Evolutionary conservation across 78 protist genomes (phyloP), one percentile per base, ranked within the genome.

Genomic region (Tieghemostelium lacteum): DNA sequence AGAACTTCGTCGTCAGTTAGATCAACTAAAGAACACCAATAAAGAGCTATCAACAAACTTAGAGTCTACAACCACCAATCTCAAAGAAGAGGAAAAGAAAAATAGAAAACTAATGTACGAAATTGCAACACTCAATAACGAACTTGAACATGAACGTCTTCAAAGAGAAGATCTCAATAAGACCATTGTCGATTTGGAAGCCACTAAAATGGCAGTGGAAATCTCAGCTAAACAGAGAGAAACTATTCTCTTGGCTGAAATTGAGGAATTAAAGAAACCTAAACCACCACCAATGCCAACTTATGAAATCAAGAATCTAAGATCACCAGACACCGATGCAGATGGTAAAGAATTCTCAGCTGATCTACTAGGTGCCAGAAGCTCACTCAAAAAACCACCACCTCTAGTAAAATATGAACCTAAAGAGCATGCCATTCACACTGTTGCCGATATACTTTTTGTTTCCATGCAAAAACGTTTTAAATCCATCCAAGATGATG

Each of bases 221-320:
- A 2, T 34, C 5, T 22, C 17, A 22, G 52, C 60, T 29, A 66
- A 58, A 42, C 45, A 69, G 14, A 37, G 78, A 36, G 91, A 83
- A 31, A n/a, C 76, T 26, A 28, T 20, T 4, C 57, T 69, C 17
- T 50, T 83, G 19, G 12, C 40, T 19, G 91, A 83, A 42, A 83
- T 83, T 57, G 73, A 83, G 33, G 91, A 83, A 36, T 26, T 83
- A 29, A 83, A 83, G n/a, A 49, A 42, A 60, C 91, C 91, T 14
- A 83, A 83, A 58, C 91, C 91, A 55, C 91, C 91, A 20, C 91
- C 91, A 49, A 22, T 83, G 3, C 91, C 91, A 57, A 60, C 78
- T 0, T 83, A 20, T 33, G 58, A 66, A 36, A 33, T 69, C 22
- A 22, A 7, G 2, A 12, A 58, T 19, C 78, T 73, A 28, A 42